A percentile compares a stretch with the other conserved stretches of the same genome.
Conservation (phyloP, 768 basidiomycete genomes). For the Pulveroboletus ravenelii region DNA sequence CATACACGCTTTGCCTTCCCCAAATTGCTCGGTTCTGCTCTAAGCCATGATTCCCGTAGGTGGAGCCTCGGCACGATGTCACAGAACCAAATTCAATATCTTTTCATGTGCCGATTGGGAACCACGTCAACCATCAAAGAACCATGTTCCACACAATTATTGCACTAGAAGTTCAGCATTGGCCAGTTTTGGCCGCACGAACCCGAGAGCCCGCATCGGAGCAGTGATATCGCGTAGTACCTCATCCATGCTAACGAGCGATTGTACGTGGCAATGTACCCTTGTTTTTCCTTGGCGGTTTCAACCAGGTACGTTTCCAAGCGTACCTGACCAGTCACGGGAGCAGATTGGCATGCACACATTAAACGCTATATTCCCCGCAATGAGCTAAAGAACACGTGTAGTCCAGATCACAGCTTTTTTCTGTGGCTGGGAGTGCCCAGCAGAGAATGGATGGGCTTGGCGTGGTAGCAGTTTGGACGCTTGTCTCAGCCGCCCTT, state of each 20-base stretch:
- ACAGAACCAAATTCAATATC: not conserved
- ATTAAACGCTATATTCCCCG: conserved; percentile 22
- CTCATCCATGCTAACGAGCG: not conserved
- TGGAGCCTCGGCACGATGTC: not conserved
- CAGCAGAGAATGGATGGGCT: not conserved
- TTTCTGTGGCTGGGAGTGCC: not conserved
- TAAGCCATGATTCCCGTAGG: not conserved
- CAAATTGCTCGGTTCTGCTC: conserved; percentile 6
- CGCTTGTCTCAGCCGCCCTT: conserved; percentile 4
- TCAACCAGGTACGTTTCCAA: conserved; percentile 1
- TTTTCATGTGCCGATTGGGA: conserved; percentile 2
- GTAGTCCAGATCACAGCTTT: conserved; percentile 12
- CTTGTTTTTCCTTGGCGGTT: not conserved
- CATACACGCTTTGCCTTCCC: conserved; percentile 5
- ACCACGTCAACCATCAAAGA: not conserved
- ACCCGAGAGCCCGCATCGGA: not conserved
- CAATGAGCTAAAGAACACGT: conserved; percentile 21
- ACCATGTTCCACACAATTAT: conserved; percentile 5
- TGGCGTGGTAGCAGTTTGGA: not conserved
- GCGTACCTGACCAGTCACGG: conserved; percentile 7
- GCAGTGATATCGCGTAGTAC: not conserved
- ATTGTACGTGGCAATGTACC: too few relatives aligned
- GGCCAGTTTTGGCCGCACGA: not conserved
- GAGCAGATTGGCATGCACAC: conserved; percentile 10
- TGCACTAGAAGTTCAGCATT: not conserved